Evolutionary conservation across 2,329 filamentous ascomycete species (phyloP).

Genomic region (Amauroascus niger): DNA sequence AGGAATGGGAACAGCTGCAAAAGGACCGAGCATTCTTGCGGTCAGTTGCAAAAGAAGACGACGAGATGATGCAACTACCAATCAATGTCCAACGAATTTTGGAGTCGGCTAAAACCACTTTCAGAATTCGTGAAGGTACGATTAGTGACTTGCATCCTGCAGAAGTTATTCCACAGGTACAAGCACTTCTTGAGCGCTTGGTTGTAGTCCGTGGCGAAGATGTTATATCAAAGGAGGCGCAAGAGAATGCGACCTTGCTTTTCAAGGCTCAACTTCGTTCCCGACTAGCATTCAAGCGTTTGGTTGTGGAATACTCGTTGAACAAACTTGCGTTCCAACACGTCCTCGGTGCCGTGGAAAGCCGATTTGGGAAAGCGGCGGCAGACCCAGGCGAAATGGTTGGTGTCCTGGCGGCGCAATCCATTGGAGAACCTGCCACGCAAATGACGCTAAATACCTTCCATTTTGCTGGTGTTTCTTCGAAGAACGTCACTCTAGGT

Average conservation of each 20-base stretch:
- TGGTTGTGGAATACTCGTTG: slow-evolving; percentile 75
- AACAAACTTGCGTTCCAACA: slow-evolving; percentile 90
- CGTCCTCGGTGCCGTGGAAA: slow-evolving; percentile 81
- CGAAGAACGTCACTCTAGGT: slow-evolving; percentile 98
- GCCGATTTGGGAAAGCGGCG: slow-evolving; percentile 71
- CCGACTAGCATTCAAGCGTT: slow-evolving; percentile 80
- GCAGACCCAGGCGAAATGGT: slow-evolving; percentile 98
- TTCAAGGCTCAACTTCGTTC: slow-evolving; percentile 90
- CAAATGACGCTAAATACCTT: slow-evolving; percentile 99
- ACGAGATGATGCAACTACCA: slow-evolving; percentile 80
- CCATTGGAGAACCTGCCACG: slow-evolving; percentile 94
- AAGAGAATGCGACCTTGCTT: slow-evolving; percentile 76
- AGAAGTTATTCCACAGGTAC: slow-evolving; percentile 74
- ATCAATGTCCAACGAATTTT: slow-evolving; percentile 88
- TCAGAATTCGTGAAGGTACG: slow-evolving; percentile 75
- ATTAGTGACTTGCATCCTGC: slow-evolving; percentile 83
- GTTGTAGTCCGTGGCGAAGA: slow-evolving; percentile 81
- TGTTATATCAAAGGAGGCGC: slow-evolving; percentile 70
- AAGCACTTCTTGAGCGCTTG: slow-evolving; percentile 63
- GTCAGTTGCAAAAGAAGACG: slow-evolving; percentile 61
- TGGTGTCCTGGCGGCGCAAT: slow-evolving; percentile 92
- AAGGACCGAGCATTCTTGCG: slow-evolving; percentile 69
- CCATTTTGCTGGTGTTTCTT: slow-evolving; percentile 99
- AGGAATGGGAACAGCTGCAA: slow-evolving; percentile 71
- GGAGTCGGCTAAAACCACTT: slow-evolving; percentile 78